Evolutionary conservation across 129 eudicot genomes (phyloP).

Genomic region (Logfia minima): DNA sequence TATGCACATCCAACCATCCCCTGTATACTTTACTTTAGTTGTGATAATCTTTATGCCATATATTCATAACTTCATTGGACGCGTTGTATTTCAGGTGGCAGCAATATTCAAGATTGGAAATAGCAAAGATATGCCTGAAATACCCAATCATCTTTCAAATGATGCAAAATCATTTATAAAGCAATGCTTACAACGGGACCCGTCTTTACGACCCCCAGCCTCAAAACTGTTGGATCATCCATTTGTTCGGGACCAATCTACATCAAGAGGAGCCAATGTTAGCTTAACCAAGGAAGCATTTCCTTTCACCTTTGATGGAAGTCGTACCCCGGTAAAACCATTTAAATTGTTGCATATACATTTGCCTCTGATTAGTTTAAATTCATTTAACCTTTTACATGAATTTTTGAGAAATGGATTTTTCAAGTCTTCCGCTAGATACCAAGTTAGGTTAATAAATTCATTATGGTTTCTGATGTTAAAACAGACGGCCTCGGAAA

Average conservation of each 20-base stretch:
- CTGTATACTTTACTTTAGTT: not conserved
- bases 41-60: not conserved
- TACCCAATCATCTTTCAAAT: conserved; percentile 75
- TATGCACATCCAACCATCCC: not conserved
- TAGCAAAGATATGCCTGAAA: conserved; percentile 93
- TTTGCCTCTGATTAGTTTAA: conserved; percentile 1
- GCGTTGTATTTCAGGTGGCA: conserved; percentile 62
- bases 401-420: not conserved
- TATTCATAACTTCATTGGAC: not conserved
- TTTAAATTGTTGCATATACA: not conserved
- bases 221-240: conserved; percentile 66
- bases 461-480: conserved; percentile 3
- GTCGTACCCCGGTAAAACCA: conserved; percentile 76
- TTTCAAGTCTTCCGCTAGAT: not conserved
- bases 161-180: conserved; percentile 80
- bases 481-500: conserved; percentile 64
- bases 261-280: conserved; percentile 54
- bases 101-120: conserved; percentile 98
- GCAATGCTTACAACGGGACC: conserved; percentile 85
- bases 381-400: not conserved
- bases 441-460: not conserved
- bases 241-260: conserved; percentile 74
- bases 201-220: conserved; percentile 76
- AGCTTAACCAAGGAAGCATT: conserved; percentile 64
- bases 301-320: conserved; percentile 80